Evolutionary conservation across 306 rosid species (phyloP).

Genomic region (Cucumis hystrix): DNA sequence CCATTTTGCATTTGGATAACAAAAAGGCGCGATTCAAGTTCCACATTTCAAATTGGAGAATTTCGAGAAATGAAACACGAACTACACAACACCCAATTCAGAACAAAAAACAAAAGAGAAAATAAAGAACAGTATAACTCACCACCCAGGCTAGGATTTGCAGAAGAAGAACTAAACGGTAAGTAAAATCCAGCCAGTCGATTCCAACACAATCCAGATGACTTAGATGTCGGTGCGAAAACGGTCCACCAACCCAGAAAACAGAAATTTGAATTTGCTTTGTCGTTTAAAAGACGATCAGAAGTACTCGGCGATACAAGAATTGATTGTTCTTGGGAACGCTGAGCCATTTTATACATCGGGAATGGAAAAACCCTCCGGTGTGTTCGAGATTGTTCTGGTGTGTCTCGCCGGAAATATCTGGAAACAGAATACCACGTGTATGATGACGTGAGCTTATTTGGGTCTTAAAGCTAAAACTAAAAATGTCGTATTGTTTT

Average conservation of each 20-base stretch:
- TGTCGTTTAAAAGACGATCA: not conserved
- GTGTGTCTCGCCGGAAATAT: constrained; percentile 10
- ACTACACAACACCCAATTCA: not conserved
- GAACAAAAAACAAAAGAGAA: not conserved
- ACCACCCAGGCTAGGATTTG: not conserved
- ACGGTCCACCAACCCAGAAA: constrained; percentile 48
- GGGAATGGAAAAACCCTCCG: not conserved
- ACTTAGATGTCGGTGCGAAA: constrained; percentile 22
- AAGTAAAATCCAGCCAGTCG: constrained; percentile 19
- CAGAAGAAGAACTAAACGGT: not conserved
- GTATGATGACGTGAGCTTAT: not conserved
- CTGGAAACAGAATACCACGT: constrained; percentile 25
- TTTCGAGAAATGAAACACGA: not conserved
- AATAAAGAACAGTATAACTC: constrained; percentile 13
- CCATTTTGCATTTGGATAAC: not conserved
- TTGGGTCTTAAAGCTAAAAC: too few species aligned
- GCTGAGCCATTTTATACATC: not conserved
- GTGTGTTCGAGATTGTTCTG: constrained; percentile 32
- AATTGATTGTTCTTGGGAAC: not conserved
- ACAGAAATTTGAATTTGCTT: not conserved
- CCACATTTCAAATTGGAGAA: not conserved
- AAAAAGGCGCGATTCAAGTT: not conserved
- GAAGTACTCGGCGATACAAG: too few species aligned
- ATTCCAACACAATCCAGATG: constrained; percentile 41
- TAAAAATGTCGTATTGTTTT: too few species aligned